Percentiles rank a stretch among this genome's conserved stretches.
Evolutionary conservation across 2,329 filamentous ascomycete species (phyloP).

Genomic region (Colletotrichum noveboracense): DNA sequence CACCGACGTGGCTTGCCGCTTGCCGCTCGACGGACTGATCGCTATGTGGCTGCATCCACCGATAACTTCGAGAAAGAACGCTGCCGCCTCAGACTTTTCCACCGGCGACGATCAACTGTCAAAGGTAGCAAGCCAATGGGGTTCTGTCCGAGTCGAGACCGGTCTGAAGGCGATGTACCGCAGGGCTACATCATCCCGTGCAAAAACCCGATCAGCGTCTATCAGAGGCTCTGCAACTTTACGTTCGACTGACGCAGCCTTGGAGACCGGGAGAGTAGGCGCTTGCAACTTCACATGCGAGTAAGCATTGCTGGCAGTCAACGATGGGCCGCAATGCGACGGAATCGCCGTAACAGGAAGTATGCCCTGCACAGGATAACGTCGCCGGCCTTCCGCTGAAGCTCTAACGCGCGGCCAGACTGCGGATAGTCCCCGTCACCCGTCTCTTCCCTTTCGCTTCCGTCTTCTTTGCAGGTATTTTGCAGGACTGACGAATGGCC

Average conservation of each 20-base stretch:
- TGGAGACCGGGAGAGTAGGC: not conserved
- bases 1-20: not conserved
- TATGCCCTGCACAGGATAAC: not conserved
- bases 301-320: not conserved
- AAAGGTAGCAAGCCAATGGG: not conserved
- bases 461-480: slow-evolving; percentile 3
- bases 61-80: not conserved
- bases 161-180: not conserved
- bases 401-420: not conserved
- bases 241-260: not conserved
- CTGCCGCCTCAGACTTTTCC: not conserved
- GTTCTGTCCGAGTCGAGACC: not conserved
- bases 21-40: not conserved
- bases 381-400: not conserved
- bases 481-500: not conserved
- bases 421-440: slow-evolving; percentile 7
- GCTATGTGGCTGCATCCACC: not conserved
- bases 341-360: not conserved
- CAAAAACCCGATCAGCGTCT: not conserved
- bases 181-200: not conserved
- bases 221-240: not conserved
- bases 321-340: not conserved
- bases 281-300: slow-evolving; percentile 4
- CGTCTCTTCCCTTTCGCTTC: slow-evolving; percentile 8
- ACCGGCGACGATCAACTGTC: not conserved